phyloP scores from a whole-genome alignment of 495 filamentous ascomycete species.

The Tuber calosporum region DNA sequence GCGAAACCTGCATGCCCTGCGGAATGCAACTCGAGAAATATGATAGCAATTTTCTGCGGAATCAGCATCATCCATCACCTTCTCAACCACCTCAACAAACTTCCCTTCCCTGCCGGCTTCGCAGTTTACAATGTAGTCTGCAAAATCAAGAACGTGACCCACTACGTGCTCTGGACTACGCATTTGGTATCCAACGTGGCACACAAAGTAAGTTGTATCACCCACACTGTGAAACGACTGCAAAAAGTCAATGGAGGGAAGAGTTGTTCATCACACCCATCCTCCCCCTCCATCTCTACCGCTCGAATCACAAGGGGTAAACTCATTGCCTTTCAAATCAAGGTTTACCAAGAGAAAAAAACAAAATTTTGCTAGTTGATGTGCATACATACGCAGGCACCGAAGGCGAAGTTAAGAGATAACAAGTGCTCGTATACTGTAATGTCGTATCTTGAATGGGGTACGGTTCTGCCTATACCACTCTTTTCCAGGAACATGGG shows the following conservation, averaged over 20 bases:
- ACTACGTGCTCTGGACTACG: background rate
- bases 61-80: background rate
- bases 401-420: background rate
- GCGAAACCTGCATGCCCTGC: background rate
- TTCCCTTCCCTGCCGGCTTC: background rate
- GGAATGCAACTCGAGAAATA: background rate
- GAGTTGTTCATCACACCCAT: background rate
- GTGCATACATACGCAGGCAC: slow-evolving; percentile 4
- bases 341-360: background rate
- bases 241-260: background rate
- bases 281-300: background rate
- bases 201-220: background rate
- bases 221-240: background rate
- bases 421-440: background rate
- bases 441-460: background rate
- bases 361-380: background rate
- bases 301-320: background rate
- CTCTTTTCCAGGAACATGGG: background rate
- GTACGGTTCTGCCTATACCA: background rate
- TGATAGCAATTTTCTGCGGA: background rate
- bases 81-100: background rate
- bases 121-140: background rate
- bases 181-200: background rate
- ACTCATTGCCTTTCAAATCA: slow-evolving; percentile 2
- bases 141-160: background rate